Evolutionary conservation across 169 alveolate genomes (phyloP).

Genomic region (Plasmodium berghei): DNA sequence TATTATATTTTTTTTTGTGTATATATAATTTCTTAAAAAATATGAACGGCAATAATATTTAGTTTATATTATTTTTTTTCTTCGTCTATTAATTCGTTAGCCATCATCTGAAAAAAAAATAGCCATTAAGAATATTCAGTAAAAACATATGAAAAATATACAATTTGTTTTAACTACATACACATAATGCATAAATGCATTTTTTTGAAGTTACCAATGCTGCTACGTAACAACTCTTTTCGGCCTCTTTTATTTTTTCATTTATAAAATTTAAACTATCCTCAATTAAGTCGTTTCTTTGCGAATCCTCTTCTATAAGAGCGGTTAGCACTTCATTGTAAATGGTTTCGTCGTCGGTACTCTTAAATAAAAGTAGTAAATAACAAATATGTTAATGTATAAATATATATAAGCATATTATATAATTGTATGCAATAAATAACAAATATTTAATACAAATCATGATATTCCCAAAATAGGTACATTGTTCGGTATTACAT

Average conservation of each 20-base stretch:
- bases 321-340: conserved; percentile 67
- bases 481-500: not conserved
- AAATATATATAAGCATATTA: not conserved
- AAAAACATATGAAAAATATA: not conserved
- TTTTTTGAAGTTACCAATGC: conserved; percentile 45
- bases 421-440: not conserved
- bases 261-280: conserved; percentile 54
- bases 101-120: conserved; percentile 65
- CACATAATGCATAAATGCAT: conserved; percentile 16
- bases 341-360: conserved; percentile 40
- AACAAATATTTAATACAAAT: not conserved
- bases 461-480: not conserved
- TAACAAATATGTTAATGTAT: conserved; percentile 6
- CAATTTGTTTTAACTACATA: not conserved
- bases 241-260: conserved; percentile 72
- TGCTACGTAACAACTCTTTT: conserved; percentile 62
- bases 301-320: conserved; percentile 66
- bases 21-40: conserved; percentile 44
- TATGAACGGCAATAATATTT: conserved; percentile 56
- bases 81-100: conserved; percentile 69
- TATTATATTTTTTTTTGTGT: conserved; percentile 39
- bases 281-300: conserved; percentile 67
- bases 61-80: conserved; percentile 50
- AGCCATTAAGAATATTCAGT: conserved; percentile 1
- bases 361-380: conserved; percentile 7